A percentile compares a stretch with the other conserved stretches of the same genome.
These are phyloP conservation scores for Cyberlindnera euphorbiiphila DNA, from an alignment of 805 yeast genomes.

Conservation along the genomic window DNA sequence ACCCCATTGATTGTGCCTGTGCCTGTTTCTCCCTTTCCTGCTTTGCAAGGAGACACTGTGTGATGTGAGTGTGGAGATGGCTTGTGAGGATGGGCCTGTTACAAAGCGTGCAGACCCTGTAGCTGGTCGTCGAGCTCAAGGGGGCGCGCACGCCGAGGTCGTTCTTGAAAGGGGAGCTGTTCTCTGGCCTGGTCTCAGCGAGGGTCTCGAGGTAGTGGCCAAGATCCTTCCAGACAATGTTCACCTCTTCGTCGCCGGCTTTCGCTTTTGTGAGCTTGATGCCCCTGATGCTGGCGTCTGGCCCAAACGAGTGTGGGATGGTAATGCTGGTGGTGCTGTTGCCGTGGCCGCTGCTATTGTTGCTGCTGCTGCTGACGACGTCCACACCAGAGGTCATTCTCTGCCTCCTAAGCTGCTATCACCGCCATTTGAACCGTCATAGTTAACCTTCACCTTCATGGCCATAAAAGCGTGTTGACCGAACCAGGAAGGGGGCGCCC, in stretches of 20 bases:
- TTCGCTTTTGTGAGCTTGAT: slow-evolving; percentile 14
- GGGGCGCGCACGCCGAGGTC: slow-evolving; percentile 30
- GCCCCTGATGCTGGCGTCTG: slow-evolving; percentile 27
- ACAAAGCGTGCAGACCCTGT: slow-evolving; percentile 46
- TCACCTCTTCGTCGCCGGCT: slow-evolving; percentile 8
- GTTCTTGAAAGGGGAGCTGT: slow-evolving; percentile 20
- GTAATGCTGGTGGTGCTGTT: too few relatives aligned
- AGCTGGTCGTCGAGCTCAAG: slow-evolving; percentile 35
- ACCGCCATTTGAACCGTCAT: too few relatives aligned
- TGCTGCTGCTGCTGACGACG: too few relatives aligned
- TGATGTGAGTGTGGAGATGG: slow-evolving; percentile 37
- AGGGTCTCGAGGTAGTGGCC: slow-evolving; percentile 30
- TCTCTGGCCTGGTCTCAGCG: slow-evolving; percentile 11
- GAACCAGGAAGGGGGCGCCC: too few relatives aligned
- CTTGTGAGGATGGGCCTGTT: slow-evolving; percentile 40
- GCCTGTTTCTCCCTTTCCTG: slow-evolving; percentile 25
- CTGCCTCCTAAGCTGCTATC: too few relatives aligned
- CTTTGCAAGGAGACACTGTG: slow-evolving; percentile 34
- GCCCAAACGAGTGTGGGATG: slow-evolving; percentile 23
- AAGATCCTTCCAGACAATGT: slow-evolving; percentile 31
- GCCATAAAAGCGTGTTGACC: too few relatives aligned
- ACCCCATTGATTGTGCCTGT: too few relatives aligned
- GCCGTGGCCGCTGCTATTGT: too few relatives aligned
- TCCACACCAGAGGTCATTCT: slow-evolving; percentile 27
- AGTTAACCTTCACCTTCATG: too few relatives aligned